Evolutionary conservation across 345 rosid species (phyloP).

Genomic region (Iberis pinnata): DNA sequence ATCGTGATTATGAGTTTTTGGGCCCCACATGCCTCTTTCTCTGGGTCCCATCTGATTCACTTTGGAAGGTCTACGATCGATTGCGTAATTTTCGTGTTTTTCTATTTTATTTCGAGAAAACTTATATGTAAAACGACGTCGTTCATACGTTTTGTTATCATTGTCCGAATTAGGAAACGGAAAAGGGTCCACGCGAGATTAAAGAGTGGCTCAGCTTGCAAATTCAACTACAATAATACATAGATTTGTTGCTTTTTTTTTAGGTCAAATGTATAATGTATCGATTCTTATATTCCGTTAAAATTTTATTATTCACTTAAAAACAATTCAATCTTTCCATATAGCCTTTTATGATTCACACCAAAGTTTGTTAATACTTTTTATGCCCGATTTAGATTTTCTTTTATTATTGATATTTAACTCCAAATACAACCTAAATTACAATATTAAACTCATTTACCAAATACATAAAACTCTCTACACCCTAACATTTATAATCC

Average conservation of each 20-base stretch:
- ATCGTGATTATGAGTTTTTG: conserved; percentile 18
- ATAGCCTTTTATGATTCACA: too few relatives aligned
- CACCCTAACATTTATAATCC: too few relatives aligned
- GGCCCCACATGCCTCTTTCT: conserved; percentile 17
- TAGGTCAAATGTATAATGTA: conserved; percentile 20
- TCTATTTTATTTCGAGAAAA: neutral
- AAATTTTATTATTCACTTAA: neutral
- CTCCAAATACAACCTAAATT: too few relatives aligned
- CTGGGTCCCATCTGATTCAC: conserved; percentile 24
- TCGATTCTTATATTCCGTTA: conserved; percentile 4
- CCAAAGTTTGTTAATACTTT: too few relatives aligned
- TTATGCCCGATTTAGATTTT: too few relatives aligned
- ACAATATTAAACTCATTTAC: too few relatives aligned
- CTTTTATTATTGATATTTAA: too few relatives aligned
- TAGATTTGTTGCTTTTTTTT: conserved; percentile 19
- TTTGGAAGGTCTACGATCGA: conserved; percentile 22
- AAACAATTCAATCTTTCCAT: neutral
- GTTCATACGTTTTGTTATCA: conserved; percentile 9
- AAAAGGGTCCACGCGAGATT: conserved; percentile 19
- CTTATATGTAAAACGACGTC: conserved; percentile 14
- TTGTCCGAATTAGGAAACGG: conserved; percentile 11
- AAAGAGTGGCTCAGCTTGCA: conserved; percentile 32
- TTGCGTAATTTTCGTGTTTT: neutral
- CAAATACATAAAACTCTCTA: too few relatives aligned
- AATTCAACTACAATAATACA: neutral